Evolutionary conservation across 768 basidiomycete genomes (phyloP).

Genomic region (Boletellus ananas): DNA sequence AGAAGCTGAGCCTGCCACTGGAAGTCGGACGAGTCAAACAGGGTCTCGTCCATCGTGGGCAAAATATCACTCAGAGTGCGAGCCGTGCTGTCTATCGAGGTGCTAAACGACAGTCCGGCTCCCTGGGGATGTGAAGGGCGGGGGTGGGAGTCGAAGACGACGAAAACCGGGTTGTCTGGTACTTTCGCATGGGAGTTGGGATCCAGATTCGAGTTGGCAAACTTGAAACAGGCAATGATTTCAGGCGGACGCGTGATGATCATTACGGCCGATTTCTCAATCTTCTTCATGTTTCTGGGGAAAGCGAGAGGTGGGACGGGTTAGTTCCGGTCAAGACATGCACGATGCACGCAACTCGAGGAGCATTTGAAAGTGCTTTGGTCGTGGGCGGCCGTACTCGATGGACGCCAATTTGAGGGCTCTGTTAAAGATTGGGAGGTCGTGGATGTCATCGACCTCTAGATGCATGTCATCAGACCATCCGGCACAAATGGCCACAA

Average conservation of each 20-base stretch:
- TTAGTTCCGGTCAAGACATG: neutral
- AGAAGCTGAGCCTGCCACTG: conserved; percentile 69
- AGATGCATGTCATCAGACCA: conserved; percentile 54
- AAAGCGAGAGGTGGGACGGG: neutral
- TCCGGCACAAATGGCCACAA: conserved; percentile 50
- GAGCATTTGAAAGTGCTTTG: conserved; percentile 35
- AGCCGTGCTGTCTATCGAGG: conserved; percentile 42
- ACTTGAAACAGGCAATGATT: conserved; percentile 52
- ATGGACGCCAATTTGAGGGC: conserved; percentile 35
- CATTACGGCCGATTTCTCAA: conserved; percentile 31
- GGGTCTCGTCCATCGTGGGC: conserved; percentile 39
- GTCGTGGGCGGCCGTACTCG: conserved; percentile 36
- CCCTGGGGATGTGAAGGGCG: conserved; percentile 57
- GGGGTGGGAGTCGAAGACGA: conserved; percentile 67
- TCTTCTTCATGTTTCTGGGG: conserved; percentile 23
- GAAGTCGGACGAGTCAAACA: conserved; percentile 41
- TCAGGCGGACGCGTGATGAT: conserved; percentile 72
- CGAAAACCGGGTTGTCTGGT: conserved; percentile 37
- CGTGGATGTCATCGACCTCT: conserved; percentile 52
- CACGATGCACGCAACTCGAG: conserved; percentile 21
- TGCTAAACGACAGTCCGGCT: conserved; percentile 54
- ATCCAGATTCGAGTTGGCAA: conserved; percentile 10
- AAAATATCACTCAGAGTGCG: conserved; percentile 45
- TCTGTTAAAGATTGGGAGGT: conserved; percentile 46
- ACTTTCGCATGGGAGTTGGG: neutral